phyloP scores from a whole-genome alignment of 176 grass and related monocot species.

The Musa troglodytarum region DNA sequence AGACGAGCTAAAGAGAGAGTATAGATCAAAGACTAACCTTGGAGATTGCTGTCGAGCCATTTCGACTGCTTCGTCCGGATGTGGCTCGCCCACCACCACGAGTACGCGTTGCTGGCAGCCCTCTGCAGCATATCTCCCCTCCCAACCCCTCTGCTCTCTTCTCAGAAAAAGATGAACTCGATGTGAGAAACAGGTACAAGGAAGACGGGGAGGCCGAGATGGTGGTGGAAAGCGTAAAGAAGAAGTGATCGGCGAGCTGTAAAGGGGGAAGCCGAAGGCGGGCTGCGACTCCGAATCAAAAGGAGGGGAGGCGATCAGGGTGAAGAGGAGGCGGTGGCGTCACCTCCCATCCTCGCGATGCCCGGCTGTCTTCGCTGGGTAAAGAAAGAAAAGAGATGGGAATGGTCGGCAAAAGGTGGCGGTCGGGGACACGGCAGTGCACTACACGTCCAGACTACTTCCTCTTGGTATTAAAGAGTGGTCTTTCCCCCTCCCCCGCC shows the following conservation, averaged over 20 bases:
- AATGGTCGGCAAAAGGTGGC: too few species aligned
- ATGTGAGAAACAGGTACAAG: too few species aligned
- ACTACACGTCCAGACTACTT: too few species aligned
- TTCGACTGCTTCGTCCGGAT: constrained; percentile 10
- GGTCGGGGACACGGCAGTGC: too few species aligned
- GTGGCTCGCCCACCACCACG: constrained; percentile 9
- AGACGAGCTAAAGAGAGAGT: not conserved
- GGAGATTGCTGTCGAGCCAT: constrained; percentile 6
- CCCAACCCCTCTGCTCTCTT: not conserved
- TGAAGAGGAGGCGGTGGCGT: too few species aligned
- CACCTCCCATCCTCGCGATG: too few species aligned
- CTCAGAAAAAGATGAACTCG: not conserved
- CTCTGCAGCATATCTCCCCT: not conserved
- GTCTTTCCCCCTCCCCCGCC: too few species aligned
- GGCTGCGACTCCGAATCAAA: not conserved
- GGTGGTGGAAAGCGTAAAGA: not conserved
- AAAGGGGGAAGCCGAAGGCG: not conserved
- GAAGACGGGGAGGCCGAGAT: not conserved
- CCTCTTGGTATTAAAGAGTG: too few species aligned
- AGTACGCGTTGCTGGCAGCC: not conserved
- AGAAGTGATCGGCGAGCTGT: not conserved
- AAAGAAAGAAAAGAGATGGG: too few species aligned
- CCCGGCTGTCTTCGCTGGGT: too few species aligned
- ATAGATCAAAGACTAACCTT: not conserved
- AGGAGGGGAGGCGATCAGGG: too few species aligned